These are phyloP conservation scores for Globisporangium barbulae DNA, from an alignment of 352 stramenopile species.

Conservation along the genomic window DNA sequence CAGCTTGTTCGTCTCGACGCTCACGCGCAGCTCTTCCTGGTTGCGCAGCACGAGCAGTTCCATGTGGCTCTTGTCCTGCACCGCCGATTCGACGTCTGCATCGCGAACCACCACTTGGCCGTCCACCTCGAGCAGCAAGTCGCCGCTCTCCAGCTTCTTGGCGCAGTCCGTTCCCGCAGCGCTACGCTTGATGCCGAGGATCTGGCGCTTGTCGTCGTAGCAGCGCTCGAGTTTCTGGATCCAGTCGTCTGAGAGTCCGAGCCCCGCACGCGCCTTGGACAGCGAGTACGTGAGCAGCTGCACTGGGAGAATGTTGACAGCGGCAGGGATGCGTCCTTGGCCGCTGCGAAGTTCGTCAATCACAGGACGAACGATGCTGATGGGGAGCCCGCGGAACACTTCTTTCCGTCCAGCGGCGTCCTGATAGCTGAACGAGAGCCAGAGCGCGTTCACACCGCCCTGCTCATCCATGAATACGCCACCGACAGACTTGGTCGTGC, in stretches of 20 bases:
- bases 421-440: conserved; percentile 87
- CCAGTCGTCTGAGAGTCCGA: conserved; percentile 83
- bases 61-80: conserved; percentile 49
- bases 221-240: conserved; percentile 77
- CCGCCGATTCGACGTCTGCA: conserved; percentile 66
- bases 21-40: conserved; percentile 61
- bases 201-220: conserved; percentile 83
- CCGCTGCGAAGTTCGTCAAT: conserved; percentile 46
- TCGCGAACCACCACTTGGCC: conserved; percentile 73
- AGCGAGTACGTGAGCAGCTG: conserved; percentile 84
- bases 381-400: conserved; percentile 75
- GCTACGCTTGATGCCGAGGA: conserved; percentile 83
- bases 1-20: conserved; percentile 56
- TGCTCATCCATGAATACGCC: conserved; percentile 79
- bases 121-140: conserved; percentile 85
- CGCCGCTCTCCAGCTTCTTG: conserved; percentile 70
- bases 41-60: conserved; percentile 72
- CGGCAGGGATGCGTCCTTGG: conserved; percentile 33
- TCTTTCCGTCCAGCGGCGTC: conserved; percentile 74
- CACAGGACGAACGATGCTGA: conserved; percentile 67
- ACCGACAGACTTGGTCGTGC: conserved; percentile 83
- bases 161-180: conserved; percentile 64
- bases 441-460: conserved; percentile 75
- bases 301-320: conserved; percentile 61
- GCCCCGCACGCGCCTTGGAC: conserved; percentile 81